Conservation (phyloP, 306 rosid genomes). For the Cicer arietinum region DNA sequence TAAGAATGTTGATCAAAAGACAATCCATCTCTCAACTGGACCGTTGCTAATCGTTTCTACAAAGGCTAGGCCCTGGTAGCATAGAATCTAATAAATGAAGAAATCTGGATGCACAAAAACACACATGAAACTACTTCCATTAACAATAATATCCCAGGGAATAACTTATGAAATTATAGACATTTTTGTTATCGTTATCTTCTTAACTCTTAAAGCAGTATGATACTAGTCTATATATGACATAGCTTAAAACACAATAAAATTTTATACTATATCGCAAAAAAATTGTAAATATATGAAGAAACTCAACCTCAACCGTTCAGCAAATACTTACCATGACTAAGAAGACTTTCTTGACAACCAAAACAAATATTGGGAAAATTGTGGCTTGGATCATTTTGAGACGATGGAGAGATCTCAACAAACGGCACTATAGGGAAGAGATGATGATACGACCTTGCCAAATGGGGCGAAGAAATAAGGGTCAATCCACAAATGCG, state of each 20-base stretch:
- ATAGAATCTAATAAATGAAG: conserved; percentile 19
- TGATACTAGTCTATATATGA: conserved; percentile 25
- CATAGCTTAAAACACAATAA: conserved; percentile 25
- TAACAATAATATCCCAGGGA: conserved; percentile 8
- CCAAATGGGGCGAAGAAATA: conserved; percentile 95
- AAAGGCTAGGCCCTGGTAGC: neutral
- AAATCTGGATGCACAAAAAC: conserved; percentile 15
- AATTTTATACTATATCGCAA: conserved; percentile 15
- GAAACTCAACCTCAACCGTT: conserved; percentile 17
- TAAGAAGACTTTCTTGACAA: conserved; percentile 78
- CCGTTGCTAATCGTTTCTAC: conserved; percentile 23
- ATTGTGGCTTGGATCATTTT: conserved; percentile 52
- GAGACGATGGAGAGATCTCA: conserved; percentile 68
- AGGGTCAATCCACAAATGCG: conserved; percentile 93
- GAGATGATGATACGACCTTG: conserved; percentile 97
- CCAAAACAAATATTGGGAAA: conserved; percentile 76
- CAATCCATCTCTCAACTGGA: conserved; percentile 3
- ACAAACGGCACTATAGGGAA: conserved; percentile 92
- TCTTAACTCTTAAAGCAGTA: conserved; percentile 22
- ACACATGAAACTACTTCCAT: conserved; percentile 27
- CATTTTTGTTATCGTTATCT: conserved; percentile 24
- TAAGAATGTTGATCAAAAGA: conserved; percentile 10
- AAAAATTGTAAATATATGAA: conserved; percentile 17
- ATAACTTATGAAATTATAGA: conserved; percentile 21
- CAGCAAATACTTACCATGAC: conserved; percentile 60